Percentiles rank a stretch among this genome's conserved stretches.
Conservation (phyloP, 305 asterid genomes). For the Striga hermonthica region DNA sequence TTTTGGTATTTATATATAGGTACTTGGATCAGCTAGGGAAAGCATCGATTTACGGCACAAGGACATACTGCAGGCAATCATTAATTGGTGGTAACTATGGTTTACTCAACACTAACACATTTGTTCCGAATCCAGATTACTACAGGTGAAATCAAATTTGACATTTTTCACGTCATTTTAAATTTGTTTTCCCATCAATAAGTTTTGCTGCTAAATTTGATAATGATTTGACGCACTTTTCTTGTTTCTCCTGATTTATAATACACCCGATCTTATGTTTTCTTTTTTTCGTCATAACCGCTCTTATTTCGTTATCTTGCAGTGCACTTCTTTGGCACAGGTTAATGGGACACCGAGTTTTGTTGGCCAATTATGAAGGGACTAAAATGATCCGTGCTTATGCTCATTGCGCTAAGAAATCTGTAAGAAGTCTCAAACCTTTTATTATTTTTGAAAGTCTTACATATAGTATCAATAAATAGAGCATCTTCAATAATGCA, state of each 20-base stretch:
- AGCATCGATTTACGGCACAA: constrained; percentile 60
- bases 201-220: not conserved
- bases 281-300: not conserved
- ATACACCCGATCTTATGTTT: not conserved
- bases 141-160: constrained; percentile 55
- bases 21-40: constrained; percentile 83
- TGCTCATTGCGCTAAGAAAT: constrained; percentile 78
- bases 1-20: constrained; percentile 41
- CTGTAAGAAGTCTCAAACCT: constrained; percentile 45
- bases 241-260: not conserved
- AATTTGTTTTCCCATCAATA: too few relatives aligned
- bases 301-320: constrained; percentile 25
- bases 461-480: too few relatives aligned
- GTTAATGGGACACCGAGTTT: constrained; percentile 68
- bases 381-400: constrained; percentile 65
- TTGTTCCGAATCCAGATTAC: constrained; percentile 85
- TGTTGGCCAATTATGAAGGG: constrained; percentile 51
- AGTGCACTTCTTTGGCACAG: constrained; percentile 98
- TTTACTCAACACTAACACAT: constrained; percentile 69
- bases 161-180: not conserved
- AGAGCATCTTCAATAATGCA: too few relatives aligned
- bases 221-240: not conserved
- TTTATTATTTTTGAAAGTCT: too few relatives aligned
- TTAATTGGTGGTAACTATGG: constrained; percentile 92
- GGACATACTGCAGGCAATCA: constrained; percentile 79